phyloP scores from a whole-genome alignment of 2,329 filamentous ascomycete species.

The Pseudogymnoascus sp. region DNA sequence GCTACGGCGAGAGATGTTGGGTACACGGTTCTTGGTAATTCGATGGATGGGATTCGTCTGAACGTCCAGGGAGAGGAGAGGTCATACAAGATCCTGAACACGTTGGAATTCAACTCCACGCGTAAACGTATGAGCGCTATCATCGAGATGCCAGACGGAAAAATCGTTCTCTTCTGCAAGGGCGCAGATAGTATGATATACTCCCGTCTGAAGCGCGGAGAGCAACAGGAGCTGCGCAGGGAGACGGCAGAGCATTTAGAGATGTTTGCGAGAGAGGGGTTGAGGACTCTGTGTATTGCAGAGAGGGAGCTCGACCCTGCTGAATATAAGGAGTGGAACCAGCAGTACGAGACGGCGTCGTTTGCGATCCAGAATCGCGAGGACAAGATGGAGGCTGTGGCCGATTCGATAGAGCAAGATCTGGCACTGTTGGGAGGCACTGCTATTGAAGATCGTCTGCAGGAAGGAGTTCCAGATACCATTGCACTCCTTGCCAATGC shows the following conservation, averaged over 20 bases:
- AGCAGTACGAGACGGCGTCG: constrained; percentile 78
- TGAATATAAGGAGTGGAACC: constrained; percentile 78
- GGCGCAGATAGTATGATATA: constrained; percentile 97
- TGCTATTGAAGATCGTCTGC: constrained; percentile 91
- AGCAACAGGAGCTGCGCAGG: constrained; percentile 75
- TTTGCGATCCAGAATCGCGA: constrained; percentile 77
- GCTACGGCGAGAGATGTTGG: constrained; percentile 94
- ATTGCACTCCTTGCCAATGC: constrained; percentile 85
- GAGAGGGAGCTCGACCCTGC: constrained; percentile 70
- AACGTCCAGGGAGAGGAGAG: constrained; percentile 82
- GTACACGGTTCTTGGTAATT: constrained; percentile 79
- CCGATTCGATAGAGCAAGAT: constrained; percentile 84
- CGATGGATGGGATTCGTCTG: constrained; percentile 70
- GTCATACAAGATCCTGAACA: constrained; percentile 82
- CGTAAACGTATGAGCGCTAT: constrained; percentile 98
- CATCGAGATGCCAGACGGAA: constrained; percentile 84
- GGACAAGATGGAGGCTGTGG: constrained; percentile 82
- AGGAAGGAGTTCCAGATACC: constrained; percentile 93
- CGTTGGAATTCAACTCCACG: constrained; percentile 93
- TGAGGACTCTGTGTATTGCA: constrained; percentile 90
- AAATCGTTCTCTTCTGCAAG: constrained; percentile 90
- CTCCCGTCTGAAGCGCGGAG: constrained; percentile 73
- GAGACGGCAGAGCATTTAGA: constrained; percentile 92
- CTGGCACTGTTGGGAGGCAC: constrained; percentile 84
- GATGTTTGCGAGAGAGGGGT: constrained; percentile 89